A percentile compares a stretch with the other conserved stretches of the same genome.
phyloP scores from a whole-genome alignment of 2,329 filamentous ascomycete species.

The Fusarium domesticum region DNA sequence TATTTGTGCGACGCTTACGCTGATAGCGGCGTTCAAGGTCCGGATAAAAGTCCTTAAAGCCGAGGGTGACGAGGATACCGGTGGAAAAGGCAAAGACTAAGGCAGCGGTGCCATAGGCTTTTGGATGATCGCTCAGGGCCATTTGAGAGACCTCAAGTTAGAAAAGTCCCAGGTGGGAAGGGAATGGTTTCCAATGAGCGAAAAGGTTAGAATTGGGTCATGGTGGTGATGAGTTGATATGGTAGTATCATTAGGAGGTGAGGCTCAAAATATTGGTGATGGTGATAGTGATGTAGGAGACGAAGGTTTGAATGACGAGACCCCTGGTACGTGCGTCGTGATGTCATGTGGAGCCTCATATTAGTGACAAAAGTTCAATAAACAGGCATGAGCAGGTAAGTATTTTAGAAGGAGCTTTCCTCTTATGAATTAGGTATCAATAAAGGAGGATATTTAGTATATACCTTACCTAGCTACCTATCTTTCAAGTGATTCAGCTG shows the following conservation, averaged over 20 bases:
- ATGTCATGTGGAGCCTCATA: conserved; percentile 26
- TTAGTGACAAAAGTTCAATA: no score
- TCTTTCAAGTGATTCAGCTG: no score
- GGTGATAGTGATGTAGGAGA: no score
- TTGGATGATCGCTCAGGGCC: conserved; percentile 60
- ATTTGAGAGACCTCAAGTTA: conserved; percentile 35
- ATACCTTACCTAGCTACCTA: no score
- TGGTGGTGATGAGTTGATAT: conserved; percentile 4
- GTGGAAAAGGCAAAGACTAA: conserved; percentile 71
- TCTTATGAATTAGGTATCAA: no score
- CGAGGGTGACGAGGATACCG: conserved; percentile 71
- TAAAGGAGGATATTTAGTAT: no score
- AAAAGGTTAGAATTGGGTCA: conserved; percentile 11
- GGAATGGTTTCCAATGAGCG: neutral
- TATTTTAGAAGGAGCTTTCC: no score
- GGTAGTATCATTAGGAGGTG: conserved; percentile 4
- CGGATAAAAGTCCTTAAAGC: conserved; percentile 76
- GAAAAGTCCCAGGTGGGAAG: conserved; percentile 3
- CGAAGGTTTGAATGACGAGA: conserved; percentile 11
- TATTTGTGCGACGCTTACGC: conserved; percentile 35
- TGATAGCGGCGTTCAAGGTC: conserved; percentile 67
- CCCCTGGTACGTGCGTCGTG: neutral
- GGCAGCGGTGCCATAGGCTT: conserved; percentile 62
- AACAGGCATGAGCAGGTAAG: no score
- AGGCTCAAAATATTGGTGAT: conserved; percentile 2